These are phyloP conservation scores for Lipomyces mesembrius DNA, from an alignment of 805 yeast genomes.

Conservation along the genomic window DNA sequence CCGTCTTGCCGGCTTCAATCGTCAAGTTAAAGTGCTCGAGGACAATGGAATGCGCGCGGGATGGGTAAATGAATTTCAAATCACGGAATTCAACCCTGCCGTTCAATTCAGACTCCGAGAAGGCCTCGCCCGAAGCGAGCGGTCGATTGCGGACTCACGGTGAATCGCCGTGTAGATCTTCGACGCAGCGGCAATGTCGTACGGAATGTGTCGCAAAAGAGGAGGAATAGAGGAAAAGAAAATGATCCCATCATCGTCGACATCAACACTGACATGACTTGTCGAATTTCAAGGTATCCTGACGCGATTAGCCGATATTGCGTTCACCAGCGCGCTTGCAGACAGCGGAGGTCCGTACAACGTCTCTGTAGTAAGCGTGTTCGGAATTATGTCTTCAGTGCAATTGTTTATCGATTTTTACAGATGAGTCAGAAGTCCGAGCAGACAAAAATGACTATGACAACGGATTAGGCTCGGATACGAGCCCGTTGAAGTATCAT, in stretches of 20 bases:
- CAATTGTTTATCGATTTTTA: no score
- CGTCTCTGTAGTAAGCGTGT: no score
- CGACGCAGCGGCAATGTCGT: slow-evolving; percentile 49
- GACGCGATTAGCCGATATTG: slow-evolving; percentile 36
- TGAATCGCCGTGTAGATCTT: slow-evolving; percentile 50
- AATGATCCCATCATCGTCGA: slow-evolving; percentile 45
- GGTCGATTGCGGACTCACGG: slow-evolving; percentile 50
- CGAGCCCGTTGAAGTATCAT: no score
- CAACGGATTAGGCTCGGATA: no score
- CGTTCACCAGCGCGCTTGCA: no score
- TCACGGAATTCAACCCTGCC: slow-evolving; percentile 49
- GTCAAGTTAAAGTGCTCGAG: slow-evolving; percentile 38
- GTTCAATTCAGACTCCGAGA: slow-evolving; percentile 20
- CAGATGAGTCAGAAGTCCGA: no score
- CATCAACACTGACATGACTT: slow-evolving; percentile 44
- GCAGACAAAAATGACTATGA: no score
- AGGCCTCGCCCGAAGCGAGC: slow-evolving; percentile 34
- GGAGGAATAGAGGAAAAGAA: slow-evolving; percentile 50
- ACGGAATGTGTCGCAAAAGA: slow-evolving; percentile 46
- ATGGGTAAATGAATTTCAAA: slow-evolving; percentile 42
- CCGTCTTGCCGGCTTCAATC: slow-evolving; percentile 76
- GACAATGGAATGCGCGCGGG: slow-evolving; percentile 41
- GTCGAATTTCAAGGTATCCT: slow-evolving; percentile 46
- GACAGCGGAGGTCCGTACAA: no score
- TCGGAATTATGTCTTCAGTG: no score